Evolutionary conservation across 2,329 filamentous ascomycete species (phyloP), one percentile per base, ranked within the genome.

Genomic region (Blastomyces parvus): DNA sequence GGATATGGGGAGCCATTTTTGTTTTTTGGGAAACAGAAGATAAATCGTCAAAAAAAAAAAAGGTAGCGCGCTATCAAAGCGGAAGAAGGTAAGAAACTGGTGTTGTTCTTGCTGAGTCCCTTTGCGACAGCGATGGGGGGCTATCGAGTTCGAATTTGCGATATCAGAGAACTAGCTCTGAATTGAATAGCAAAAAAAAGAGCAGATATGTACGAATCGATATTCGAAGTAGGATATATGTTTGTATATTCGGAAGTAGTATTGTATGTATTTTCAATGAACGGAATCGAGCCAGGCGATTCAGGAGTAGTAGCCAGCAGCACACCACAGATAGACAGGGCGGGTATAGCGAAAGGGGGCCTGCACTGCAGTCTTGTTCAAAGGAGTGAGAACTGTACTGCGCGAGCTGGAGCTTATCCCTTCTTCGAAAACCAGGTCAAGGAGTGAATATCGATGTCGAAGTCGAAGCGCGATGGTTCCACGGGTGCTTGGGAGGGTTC

Each of bases 1-100:
- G 59, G 42, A 68, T 59, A 25, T 61, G 44, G 38, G 66, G 67
- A 62, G 66, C 64, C 67, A 67, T 68, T 64, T 58, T 62, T 30
- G 27, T 7, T 46, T 46, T 14, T 13, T n/a, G 38, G 14, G 3
- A 40, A 14, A 40, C 2, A 40, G 4, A 40, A 9, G 13, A 40
- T 14, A 40, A 40, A 40, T 40, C 7, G 13, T 2, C 3, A 42
- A 30, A 17, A 63, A 30, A 25, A 53, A 22, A 40, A 7, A 22
- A 33, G 30, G 30, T 4, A 33, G 2, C 7, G 36, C 48, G 60
- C 60, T 62, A 56, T 62, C 60, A 62, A 62, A 62, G 60, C 60
- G 60, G 30, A 25, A 7, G 22, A 17, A 40, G 30, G 55, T 9
- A 52, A n/a, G 38, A 27, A 42, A 13, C 11, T 55, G 59, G 6